Percentiles rank a stretch among this genome's conserved stretches.
Evolutionary conservation across 2,329 filamentous ascomycete species (phyloP).

Genomic region (Penicillium decumbens): DNA sequence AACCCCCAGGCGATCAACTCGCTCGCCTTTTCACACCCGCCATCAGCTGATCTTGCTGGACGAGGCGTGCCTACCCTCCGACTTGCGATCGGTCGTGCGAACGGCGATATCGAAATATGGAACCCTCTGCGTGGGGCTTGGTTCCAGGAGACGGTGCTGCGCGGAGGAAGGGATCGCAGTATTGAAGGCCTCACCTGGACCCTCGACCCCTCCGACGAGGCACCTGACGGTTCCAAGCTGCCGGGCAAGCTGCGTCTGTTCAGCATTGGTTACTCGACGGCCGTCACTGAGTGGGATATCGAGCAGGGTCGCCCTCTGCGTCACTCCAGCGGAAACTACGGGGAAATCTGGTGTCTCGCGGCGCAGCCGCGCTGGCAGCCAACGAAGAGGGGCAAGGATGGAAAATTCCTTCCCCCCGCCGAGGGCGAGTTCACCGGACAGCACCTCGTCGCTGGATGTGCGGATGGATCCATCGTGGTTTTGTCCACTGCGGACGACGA

Average conservation of each 20-base stretch:
- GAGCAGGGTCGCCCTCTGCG: constrained; percentile 70
- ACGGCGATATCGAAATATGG: constrained; percentile 98
- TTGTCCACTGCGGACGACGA: constrained; percentile 82
- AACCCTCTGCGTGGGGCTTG: constrained; percentile 77
- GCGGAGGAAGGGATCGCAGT: constrained; percentile 76
- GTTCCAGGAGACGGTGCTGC: constrained; percentile 84
- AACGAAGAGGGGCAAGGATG: constrained; percentile 35
- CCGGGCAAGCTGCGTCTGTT: constrained; percentile 79
- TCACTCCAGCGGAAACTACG: constrained; percentile 86
- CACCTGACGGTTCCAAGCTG: constrained; percentile 51
- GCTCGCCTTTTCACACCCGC: constrained; percentile 83
- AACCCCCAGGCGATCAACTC: constrained; percentile 89
- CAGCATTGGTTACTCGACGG: constrained; percentile 90
- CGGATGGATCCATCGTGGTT: constrained; percentile 81
- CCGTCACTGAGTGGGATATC: constrained; percentile 93
- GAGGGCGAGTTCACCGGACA: constrained; percentile 45
- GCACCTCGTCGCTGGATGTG: constrained; percentile 81
- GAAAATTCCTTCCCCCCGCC: constrained; percentile 30
- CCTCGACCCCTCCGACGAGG: constrained; percentile 70
- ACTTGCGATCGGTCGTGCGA: constrained; percentile 83
- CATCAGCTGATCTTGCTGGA: constrained; percentile 42
- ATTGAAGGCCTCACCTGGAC: constrained; percentile 91
- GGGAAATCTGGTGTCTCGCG: constrained; percentile 94
- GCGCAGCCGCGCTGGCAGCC: constrained; percentile 64
- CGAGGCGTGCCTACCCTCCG: constrained; percentile 59